These are phyloP conservation scores for Balansia obtecta DNA, from an alignment of 2,329 filamentous ascomycete genomes.

Conservation along the genomic window DNA sequence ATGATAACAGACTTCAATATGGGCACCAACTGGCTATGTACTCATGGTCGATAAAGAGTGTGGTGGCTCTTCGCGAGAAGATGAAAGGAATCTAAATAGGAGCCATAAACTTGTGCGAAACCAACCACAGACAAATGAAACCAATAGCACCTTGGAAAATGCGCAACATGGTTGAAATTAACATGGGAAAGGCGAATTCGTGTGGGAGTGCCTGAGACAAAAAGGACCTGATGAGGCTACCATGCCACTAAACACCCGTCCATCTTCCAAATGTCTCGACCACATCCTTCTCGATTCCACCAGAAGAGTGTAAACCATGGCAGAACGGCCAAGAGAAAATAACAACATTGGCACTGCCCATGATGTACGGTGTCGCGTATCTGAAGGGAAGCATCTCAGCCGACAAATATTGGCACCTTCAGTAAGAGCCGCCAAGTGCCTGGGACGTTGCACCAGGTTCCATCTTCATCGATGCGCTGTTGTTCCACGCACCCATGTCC, in stretches of 20 bases:
- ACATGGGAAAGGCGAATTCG: not conserved
- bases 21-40: not conserved
- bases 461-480: constrained; percentile 17
- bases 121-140: not conserved
- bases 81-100: constrained; percentile 19
- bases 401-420: not conserved
- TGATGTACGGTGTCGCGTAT: not conserved
- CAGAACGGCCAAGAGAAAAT: not conserved
- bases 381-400: not conserved
- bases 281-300: not conserved
- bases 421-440: not conserved
- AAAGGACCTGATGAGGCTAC: not conserved
- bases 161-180: not conserved
- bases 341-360: not conserved
- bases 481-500: constrained; percentile 18
- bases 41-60: constrained; percentile 6
- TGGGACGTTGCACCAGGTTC: constrained; percentile 10
- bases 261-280: not conserved
- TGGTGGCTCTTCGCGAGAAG: constrained; percentile 21
- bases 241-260: not conserved
- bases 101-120: not conserved
- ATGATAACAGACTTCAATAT: not conserved
- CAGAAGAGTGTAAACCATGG: not conserved
- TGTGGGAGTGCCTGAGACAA: not conserved
- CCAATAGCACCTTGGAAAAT: not conserved